These are phyloP conservation scores for Debaryomyces psychrophilus DNA, from an alignment of 1,139 yeast genomes.

Conservation along the genomic window DNA sequence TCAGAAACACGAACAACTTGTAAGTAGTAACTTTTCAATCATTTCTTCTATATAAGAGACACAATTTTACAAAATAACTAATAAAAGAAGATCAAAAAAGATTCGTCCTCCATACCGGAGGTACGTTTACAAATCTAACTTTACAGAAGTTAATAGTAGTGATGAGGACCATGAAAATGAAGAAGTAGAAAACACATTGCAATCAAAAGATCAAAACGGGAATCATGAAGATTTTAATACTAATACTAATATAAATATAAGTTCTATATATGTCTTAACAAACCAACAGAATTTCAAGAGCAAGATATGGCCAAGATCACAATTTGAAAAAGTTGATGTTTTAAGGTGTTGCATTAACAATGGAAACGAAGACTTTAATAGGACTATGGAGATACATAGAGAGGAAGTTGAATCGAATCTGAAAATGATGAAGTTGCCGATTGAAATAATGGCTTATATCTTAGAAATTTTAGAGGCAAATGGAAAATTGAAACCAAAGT, in stretches of 20 bases:
- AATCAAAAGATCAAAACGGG: conserved; percentile 22
- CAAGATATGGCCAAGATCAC: conserved; percentile 46
- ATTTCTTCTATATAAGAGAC: not conserved
- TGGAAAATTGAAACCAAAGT: conserved; percentile 50
- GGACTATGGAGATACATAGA: conserved; percentile 16
- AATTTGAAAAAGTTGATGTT: conserved; percentile 52
- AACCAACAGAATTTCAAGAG: conserved; percentile 26
- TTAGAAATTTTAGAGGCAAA: conserved; percentile 41
- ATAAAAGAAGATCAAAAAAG: conserved; percentile 84
- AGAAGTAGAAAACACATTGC: conserved; percentile 14
- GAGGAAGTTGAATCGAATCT: conserved; percentile 17
- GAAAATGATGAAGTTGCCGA: conserved; percentile 46
- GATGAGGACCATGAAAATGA: conserved; percentile 40
- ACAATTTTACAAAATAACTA: conserved; percentile 58
- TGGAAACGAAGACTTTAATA: conserved; percentile 21
- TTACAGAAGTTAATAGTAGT: conserved; percentile 32
- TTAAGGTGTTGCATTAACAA: conserved; percentile 35
- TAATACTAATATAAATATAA: conserved; percentile 33
- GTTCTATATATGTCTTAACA: conserved; percentile 42
- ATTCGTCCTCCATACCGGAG: conserved; percentile 74
- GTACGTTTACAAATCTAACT: conserved; percentile 68
- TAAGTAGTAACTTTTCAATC: conserved; percentile 1
- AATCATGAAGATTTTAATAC: conserved; percentile 31
- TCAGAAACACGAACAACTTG: not conserved
- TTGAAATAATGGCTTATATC: conserved; percentile 61